Conservation (phyloP, 352 stramenopile species). For the Pythium dissotocum region DNA sequence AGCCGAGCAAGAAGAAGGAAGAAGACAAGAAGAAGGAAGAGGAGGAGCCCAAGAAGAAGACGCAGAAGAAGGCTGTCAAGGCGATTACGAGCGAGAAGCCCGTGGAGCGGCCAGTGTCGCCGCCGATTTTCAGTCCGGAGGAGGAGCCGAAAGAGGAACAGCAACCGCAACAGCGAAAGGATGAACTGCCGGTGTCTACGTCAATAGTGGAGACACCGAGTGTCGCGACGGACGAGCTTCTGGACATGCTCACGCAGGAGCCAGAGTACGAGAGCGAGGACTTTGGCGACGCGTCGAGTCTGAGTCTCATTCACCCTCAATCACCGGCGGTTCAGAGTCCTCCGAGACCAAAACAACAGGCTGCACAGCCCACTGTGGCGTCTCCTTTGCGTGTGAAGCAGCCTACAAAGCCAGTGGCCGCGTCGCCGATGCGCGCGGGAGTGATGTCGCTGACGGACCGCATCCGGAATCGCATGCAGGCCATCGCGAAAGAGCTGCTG, state of each 20-base stretch:
- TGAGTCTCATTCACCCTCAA: conserved; percentile 57
- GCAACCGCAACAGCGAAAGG: background rate
- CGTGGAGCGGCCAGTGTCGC: conserved; percentile 10
- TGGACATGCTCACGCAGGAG: conserved; percentile 57
- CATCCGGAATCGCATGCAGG: conserved; percentile 16
- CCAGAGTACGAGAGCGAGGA: conserved; percentile 63
- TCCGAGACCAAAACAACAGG: conserved; percentile 13
- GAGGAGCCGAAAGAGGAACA: conserved; percentile 1
- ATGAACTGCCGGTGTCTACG: background rate
- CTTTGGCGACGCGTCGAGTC: conserved; percentile 40
- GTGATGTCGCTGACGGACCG: conserved; percentile 7
- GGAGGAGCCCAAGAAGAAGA: background rate
- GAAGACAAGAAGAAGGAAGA: background rate
- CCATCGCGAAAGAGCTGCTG: conserved; percentile 14
- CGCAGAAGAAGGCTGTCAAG: conserved; percentile 4
- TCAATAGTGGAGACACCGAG: conserved; percentile 13
- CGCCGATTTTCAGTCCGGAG: conserved; percentile 21
- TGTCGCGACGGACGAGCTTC: conserved; percentile 45
- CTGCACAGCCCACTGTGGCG: background rate
- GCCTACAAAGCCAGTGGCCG: background rate
- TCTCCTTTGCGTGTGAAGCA: conserved; percentile 9
- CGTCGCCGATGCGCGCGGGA: conserved; percentile 15
- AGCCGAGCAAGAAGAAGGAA: background rate
- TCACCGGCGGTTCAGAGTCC: conserved; percentile 25
- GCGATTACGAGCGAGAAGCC: background rate